These are phyloP conservation scores for Debaryomyces tyrocola DNA, from an alignment of 805 yeast species.

Conservation along the genomic window DNA sequence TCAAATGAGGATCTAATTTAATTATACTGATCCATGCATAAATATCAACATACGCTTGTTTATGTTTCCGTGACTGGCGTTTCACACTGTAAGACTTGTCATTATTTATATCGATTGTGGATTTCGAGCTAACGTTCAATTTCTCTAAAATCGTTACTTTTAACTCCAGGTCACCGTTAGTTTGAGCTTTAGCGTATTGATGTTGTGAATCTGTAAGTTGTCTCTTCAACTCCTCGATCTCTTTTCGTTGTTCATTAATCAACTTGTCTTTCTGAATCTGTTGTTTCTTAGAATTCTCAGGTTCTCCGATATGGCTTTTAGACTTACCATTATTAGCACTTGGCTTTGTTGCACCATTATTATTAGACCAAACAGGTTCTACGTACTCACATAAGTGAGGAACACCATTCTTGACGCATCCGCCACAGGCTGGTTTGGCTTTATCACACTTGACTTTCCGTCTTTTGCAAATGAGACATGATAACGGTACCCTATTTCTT, in stretches of 20 bases:
- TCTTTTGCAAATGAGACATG: conserved; percentile 41
- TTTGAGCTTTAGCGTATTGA: conserved; percentile 5
- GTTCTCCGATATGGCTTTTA: conserved; percentile 5
- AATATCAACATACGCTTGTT: conserved; percentile 16
- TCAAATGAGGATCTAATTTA: conserved; percentile 39
- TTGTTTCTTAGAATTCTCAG: conserved; percentile 17
- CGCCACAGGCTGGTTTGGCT: conserved; percentile 39
- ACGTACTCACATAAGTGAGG: conserved; percentile 39
- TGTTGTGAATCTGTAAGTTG: conserved; percentile 22
- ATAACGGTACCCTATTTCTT: conserved; percentile 39
- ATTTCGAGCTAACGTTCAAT: conserved; percentile 16
- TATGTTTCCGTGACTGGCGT: neutral
- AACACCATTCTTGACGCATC: conserved; percentile 41
- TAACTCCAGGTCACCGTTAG: neutral
- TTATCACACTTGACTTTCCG: conserved; percentile 47
- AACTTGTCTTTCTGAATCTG: conserved; percentile 19
- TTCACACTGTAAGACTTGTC: conserved; percentile 14
- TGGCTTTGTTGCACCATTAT: neutral
- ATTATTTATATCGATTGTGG: conserved; percentile 13
- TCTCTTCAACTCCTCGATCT: conserved; percentile 32
- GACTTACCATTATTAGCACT: neutral
- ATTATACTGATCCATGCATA: conserved; percentile 42
- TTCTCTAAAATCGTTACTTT: conserved; percentile 20
- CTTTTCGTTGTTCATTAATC: conserved; percentile 24
- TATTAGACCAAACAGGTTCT: conserved; percentile 39